Conservation (phyloP, 495 filamentous ascomycete genomes). For the Penicillium taxi region DNA sequence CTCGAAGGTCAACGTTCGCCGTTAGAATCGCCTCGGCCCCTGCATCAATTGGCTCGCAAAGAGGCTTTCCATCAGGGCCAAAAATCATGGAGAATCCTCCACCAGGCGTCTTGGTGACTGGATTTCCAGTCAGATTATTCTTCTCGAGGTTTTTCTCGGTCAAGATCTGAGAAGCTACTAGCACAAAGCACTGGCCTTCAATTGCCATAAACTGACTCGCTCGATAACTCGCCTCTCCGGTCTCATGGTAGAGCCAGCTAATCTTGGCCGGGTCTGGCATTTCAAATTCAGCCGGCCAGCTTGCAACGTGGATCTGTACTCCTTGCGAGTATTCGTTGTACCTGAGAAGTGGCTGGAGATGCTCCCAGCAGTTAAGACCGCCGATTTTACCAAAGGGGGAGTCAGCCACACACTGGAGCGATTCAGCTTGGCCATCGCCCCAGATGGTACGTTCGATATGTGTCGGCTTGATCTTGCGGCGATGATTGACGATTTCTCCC, state of each 20-base stretch:
- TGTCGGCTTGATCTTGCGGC: conserved; percentile 53
- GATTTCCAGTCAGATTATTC: not conserved
- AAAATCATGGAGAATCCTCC: not conserved
- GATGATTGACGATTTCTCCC: conserved; percentile 37
- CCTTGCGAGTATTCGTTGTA: conserved; percentile 26
- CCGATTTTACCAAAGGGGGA: conserved; percentile 18
- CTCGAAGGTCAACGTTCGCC: not conserved
- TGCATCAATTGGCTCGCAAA: not conserved
- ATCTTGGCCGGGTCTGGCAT: not conserved
- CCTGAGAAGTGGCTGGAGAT: conserved; percentile 26
- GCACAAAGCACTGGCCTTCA: not conserved
- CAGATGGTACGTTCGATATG: conserved; percentile 57
- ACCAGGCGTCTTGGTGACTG: not conserved
- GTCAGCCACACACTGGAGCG: conserved; percentile 33
- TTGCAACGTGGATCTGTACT: conserved; percentile 30
- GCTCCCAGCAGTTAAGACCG: conserved; percentile 26
- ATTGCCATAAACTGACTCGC: not conserved
- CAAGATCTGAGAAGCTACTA: not conserved
- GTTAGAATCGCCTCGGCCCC: not conserved
- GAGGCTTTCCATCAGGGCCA: not conserved
- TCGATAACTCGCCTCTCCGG: not conserved
- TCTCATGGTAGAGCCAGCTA: not conserved
- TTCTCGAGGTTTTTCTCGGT: not conserved
- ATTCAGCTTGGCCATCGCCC: conserved; percentile 44
- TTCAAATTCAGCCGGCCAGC: conserved; percentile 16